A percentile compares a stretch with the other conserved stretches of the same genome.
Conservation (phyloP, 139 green algal species). For the Asterochloris erici region DNA sequence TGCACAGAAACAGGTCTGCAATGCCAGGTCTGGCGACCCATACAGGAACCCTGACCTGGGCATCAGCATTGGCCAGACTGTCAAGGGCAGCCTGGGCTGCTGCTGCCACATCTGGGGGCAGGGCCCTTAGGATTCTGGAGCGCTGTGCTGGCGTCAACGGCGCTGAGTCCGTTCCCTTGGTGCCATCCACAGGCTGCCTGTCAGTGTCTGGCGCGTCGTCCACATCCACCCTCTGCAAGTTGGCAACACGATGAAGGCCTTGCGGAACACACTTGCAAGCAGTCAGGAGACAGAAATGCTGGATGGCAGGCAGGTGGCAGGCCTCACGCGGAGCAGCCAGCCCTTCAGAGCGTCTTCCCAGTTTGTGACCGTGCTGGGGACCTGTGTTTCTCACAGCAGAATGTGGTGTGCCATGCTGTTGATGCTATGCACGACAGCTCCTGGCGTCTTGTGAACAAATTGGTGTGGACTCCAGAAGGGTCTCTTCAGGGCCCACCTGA, state of each 20-base stretch:
- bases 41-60: background rate
- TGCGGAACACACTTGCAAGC: background rate
- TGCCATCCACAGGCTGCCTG: background rate
- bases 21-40: no score
- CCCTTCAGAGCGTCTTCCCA: no score
- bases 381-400: background rate
- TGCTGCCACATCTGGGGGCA: slow-evolving; percentile 32
- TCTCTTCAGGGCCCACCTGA: slow-evolving; percentile 12
- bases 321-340: background rate
- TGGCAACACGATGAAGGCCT: background rate
- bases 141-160: slow-evolving; percentile 36
- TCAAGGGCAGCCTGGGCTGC: slow-evolving; percentile 23
- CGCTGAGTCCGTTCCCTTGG: background rate
- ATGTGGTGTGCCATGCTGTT: background rate
- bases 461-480: no score
- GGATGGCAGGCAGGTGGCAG: background rate
- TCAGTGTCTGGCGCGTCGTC: background rate
- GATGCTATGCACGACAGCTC: background rate
- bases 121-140: slow-evolving; percentile 20
- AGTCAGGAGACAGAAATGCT: background rate
- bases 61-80: slow-evolving; percentile 22
- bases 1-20: background rate
- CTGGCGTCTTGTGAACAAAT: background rate
- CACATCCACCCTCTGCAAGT: slow-evolving; percentile 14
- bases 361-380: background rate